Conservation (phyloP, 2,329 filamentous ascomycete genomes). For the Rhynchosporium secalis region DNA sequence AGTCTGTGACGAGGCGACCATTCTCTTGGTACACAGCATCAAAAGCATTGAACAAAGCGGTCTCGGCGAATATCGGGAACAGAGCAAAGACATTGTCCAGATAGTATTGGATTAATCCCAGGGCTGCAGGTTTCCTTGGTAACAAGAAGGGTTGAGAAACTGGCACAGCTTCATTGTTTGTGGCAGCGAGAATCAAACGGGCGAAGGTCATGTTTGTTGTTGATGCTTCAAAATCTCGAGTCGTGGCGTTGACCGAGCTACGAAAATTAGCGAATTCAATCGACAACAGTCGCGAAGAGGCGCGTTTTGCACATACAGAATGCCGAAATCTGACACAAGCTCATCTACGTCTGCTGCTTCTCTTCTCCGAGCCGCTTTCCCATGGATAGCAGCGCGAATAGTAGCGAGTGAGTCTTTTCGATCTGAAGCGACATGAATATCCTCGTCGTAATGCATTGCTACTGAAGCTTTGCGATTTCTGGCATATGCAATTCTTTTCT, state of each 20-base stretch:
- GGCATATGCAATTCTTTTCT: constrained; percentile 72
- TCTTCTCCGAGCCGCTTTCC: constrained; percentile 61
- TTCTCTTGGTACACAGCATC: constrained; percentile 79
- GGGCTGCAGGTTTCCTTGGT: constrained; percentile 69
- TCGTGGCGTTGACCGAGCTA: constrained; percentile 91
- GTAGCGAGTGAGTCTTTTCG: constrained; percentile 64
- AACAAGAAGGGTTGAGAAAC: constrained; percentile 59
- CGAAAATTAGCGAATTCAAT: constrained; percentile 19
- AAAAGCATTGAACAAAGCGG: constrained; percentile 72
- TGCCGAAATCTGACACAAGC: constrained; percentile 90
- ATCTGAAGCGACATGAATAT: constrained; percentile 48
- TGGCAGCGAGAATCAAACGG: constrained; percentile 80
- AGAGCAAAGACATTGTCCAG: constrained; percentile 78
- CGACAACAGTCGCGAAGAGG: constrained; percentile 2
- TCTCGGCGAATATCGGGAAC: constrained; percentile 81
- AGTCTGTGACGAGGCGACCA: constrained; percentile 56
- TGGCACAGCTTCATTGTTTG: constrained; percentile 71
- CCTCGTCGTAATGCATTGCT: constrained; percentile 61
- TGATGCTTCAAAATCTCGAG: constrained; percentile 88
- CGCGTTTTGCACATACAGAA: constrained; percentile 59
- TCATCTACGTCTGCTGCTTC: constrained; percentile 90
- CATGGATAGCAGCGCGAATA: constrained; percentile 63
- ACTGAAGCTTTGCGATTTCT: constrained; percentile 71
- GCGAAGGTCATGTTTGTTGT: constrained; percentile 90
- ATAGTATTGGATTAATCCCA: constrained; percentile 76